These are phyloP conservation scores for Blastobotrys buckinghamii DNA, from an alignment of 1,139 yeast genomes.

Conservation along the genomic window DNA sequence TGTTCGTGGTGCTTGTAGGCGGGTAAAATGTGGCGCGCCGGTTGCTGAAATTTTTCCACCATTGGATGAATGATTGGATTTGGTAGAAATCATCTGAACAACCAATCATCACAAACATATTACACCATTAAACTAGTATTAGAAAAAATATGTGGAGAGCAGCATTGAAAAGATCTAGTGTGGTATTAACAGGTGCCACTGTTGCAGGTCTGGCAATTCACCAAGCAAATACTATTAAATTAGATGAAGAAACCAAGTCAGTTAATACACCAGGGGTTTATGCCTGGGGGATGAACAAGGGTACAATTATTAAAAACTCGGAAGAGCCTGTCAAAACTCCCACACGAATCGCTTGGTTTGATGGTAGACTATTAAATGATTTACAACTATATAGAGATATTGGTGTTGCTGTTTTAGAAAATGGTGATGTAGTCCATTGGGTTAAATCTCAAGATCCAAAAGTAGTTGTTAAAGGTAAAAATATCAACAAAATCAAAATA, in stretches of 20 bases:
- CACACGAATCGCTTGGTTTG: constrained; percentile 55
- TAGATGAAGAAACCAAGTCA: not conserved
- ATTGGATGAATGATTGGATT: not conserved
- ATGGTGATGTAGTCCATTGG: constrained; percentile 77
- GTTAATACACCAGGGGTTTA: constrained; percentile 44
- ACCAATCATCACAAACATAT: not conserved
- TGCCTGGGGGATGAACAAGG: constrained; percentile 45
- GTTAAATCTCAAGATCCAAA: constrained; percentile 21
- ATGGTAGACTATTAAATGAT: constrained; percentile 52
- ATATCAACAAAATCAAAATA: constrained; percentile 41
- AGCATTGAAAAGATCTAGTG: not conserved
- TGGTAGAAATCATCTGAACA: not conserved
- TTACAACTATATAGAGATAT: constrained; percentile 49
- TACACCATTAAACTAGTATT: not conserved
- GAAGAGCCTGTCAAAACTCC: constrained; percentile 46
- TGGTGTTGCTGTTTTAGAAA: constrained; percentile 57
- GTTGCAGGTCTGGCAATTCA: not conserved
- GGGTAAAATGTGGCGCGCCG: not conserved
- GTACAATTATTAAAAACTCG: constrained; percentile 38
- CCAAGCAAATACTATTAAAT: not conserved
- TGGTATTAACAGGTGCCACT: not conserved
- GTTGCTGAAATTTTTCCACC: not conserved
- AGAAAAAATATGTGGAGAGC: not conserved
- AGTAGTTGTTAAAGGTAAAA: constrained; percentile 43
- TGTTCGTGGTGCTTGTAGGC: too few relatives aligned